Percentiles rank a stretch among this genome's conserved stretches.
These are phyloP conservation scores for Moricandia arvensis DNA, from an alignment of 345 rosid species.

Conservation along the genomic window DNA sequence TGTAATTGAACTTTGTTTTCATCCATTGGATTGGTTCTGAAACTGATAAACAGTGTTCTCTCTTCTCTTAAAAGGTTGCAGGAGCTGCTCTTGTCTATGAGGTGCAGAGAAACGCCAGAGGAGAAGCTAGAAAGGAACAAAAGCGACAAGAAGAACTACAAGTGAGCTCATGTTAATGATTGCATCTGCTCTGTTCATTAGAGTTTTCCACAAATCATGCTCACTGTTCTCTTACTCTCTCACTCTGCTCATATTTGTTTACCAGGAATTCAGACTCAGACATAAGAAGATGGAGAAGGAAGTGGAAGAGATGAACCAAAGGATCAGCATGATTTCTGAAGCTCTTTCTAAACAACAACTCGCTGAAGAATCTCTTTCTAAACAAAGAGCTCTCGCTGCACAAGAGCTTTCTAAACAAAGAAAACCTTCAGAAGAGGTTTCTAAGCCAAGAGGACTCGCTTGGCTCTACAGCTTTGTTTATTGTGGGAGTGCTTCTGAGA, in stretches of 20 bases:
- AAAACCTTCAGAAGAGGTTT: background rate
- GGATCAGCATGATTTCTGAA: background rate
- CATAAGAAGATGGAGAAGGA: slow-evolving; percentile 26
- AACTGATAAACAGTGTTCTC: background rate
- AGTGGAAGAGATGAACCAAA: slow-evolving; percentile 18
- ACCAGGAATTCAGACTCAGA: slow-evolving; percentile 23
- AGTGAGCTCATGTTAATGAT: slow-evolving; percentile 33
- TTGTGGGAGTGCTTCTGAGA: slow-evolving; percentile 2
- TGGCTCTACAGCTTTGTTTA: slow-evolving; percentile 21
- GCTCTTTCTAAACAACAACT: background rate
- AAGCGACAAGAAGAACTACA: slow-evolving; percentile 53
- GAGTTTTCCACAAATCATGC: background rate
- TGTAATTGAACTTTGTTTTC: background rate
- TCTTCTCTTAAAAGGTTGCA: slow-evolving; percentile 50
- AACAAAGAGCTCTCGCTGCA: background rate
- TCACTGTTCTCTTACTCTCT: background rate
- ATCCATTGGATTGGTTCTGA: slow-evolving; percentile 1
- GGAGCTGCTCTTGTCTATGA: slow-evolving; percentile 72
- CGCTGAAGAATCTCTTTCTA: background rate
- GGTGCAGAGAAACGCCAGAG: slow-evolving; percentile 76
- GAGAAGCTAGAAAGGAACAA: slow-evolving; percentile 86
- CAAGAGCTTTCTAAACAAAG: slow-evolving; percentile 16
- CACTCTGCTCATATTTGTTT: background rate
- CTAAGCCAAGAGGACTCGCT: slow-evolving; percentile 25
- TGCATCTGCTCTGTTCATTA: background rate